Conservation (phyloP, 2,329 filamentous ascomycete genomes). For the Epichloe sibirici region DNA sequence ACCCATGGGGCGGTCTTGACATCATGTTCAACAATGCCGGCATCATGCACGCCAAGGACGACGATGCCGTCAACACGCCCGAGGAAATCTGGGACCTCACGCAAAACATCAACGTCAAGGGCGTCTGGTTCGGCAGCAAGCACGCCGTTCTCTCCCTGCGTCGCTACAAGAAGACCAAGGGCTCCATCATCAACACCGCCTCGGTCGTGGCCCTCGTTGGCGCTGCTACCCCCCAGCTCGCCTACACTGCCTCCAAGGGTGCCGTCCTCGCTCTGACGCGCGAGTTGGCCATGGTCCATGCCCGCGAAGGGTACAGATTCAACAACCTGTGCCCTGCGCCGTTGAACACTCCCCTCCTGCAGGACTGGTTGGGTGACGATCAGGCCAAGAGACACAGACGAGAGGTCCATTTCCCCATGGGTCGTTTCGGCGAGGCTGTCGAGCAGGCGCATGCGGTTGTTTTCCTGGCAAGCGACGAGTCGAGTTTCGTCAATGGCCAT, state of each 20-base stretch:
- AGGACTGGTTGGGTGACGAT: slow-evolving; percentile 90
- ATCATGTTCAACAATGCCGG: slow-evolving; percentile 96
- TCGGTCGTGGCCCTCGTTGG: slow-evolving; percentile 81
- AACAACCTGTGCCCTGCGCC: slow-evolving; percentile 85
- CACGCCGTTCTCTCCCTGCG: slow-evolving; percentile 76
- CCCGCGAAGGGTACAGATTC: slow-evolving; percentile 78
- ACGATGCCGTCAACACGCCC: slow-evolving; percentile 69
- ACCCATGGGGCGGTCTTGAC: slow-evolving; percentile 78
- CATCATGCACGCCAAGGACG: slow-evolving; percentile 83
- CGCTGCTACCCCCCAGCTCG: slow-evolving; percentile 75
- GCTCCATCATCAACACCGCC: slow-evolving; percentile 84
- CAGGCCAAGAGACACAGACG: slow-evolving; percentile 66
- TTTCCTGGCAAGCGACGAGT: slow-evolving; percentile 78
- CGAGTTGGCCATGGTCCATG: slow-evolving; percentile 85
- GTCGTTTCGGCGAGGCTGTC: slow-evolving; percentile 83
- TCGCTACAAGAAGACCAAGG: slow-evolving; percentile 64
- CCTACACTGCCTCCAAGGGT: slow-evolving; percentile 90
- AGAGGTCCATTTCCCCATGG: slow-evolving; percentile 80
- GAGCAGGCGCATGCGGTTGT: slow-evolving; percentile 86
- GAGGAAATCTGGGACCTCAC: slow-evolving; percentile 92
- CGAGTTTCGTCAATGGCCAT: slow-evolving; percentile 78
- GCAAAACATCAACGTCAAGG: slow-evolving; percentile 92
- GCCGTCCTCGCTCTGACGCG: slow-evolving; percentile 83
- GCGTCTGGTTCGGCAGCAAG: slow-evolving; percentile 94
- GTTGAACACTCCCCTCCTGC: slow-evolving; percentile 80